These are phyloP conservation scores for Fraxinus platypoda DNA, from an alignment of 305 asterid genomes.

Conservation along the genomic window DNA sequence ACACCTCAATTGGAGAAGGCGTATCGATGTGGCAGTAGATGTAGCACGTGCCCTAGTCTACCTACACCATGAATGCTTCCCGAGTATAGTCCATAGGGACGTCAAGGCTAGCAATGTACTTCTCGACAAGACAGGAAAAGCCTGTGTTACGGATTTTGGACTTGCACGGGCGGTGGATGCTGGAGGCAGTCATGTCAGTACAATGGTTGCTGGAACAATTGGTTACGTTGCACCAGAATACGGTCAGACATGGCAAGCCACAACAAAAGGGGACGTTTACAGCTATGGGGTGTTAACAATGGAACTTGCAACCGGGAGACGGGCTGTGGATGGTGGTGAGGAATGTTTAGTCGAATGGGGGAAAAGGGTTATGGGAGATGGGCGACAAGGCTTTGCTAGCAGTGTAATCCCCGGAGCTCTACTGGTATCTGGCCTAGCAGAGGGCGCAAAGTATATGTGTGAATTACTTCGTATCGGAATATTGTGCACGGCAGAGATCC, in stretches of 20 bases:
- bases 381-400: conserved; percentile 38
- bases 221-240: conserved; percentile 98
- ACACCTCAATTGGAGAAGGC: conserved; percentile 52
- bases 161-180: conserved; percentile 79
- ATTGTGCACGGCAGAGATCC: conserved; percentile 72
- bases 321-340: conserved; percentile 88
- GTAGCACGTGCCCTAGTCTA: conserved; percentile 73
- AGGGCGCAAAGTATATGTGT: conserved; percentile 74
- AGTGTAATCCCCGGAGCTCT: conserved; percentile 52
- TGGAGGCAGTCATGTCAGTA: conserved; percentile 83
- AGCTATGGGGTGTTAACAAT: conserved; percentile 83
- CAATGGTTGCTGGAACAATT: conserved; percentile 93
- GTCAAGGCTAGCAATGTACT: conserved; percentile 96
- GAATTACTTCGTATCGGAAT: conserved; percentile 71
- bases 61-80: conserved; percentile 89
- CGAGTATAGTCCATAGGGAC: conserved; percentile 81
- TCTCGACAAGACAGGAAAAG: conserved; percentile 70
- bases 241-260: conserved; percentile 93
- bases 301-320: conserved; percentile 88
- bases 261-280: conserved; percentile 94
- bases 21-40: conserved; percentile 67
- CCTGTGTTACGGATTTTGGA: conserved; percentile 91
- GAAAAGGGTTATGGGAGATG: conserved; percentile 71
- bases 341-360: conserved; percentile 94
- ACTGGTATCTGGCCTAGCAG: conserved; percentile 64